Evolutionary conservation across 2,329 filamentous ascomycete genomes (phyloP).

Genomic region (Nothophoma quercina): DNA sequence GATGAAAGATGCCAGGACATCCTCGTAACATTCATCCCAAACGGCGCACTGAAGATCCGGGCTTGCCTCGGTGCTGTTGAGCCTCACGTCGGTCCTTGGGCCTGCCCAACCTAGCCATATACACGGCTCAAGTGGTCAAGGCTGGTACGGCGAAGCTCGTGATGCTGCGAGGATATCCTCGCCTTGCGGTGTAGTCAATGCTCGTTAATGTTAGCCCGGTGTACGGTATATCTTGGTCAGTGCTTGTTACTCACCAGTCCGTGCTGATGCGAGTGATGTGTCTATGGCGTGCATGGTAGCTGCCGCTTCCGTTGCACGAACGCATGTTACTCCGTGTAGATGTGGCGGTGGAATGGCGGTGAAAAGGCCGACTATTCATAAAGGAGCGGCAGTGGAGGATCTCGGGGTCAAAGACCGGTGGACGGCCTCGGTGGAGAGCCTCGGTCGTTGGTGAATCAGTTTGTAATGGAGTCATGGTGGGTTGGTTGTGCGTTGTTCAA

Average conservation of each 20-base stretch:
- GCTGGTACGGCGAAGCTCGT: no score
- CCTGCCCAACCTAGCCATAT: no score
- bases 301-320: not conserved
- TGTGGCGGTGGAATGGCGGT: slow-evolving; percentile 7
- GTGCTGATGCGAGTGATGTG: slow-evolving; percentile 9
- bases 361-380: no score
- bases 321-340: slow-evolving; percentile 6
- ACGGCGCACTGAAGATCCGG: not conserved
- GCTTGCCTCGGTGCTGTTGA: not conserved
- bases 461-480: not conserved
- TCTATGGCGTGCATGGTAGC: not conserved
- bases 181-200: not conserved
- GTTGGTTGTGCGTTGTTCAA: not conserved
- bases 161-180: not conserved
- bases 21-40: no score
- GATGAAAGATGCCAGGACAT: no score
- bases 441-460: no score
- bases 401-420: not conserved
- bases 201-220: no score
- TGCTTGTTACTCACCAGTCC: not conserved
- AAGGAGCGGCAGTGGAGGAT: not conserved
- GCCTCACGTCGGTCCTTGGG: no score
- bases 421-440: no score
- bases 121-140: no score
- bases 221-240: no score